Conservation (phyloP, 1,139 yeast genomes). For the Magnusiomyces magnusii region DNA sequence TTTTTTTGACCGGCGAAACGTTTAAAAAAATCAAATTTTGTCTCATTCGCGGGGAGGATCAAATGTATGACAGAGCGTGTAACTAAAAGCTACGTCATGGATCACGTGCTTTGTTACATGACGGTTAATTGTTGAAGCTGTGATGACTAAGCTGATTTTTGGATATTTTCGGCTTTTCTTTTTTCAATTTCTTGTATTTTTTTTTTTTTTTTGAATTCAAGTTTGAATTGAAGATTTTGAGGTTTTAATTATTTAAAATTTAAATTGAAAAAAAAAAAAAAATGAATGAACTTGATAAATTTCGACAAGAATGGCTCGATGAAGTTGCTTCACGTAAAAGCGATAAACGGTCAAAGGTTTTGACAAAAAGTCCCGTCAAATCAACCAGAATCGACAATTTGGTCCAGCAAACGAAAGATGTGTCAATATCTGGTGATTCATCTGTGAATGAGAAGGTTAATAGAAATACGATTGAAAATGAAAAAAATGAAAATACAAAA, state of each 20-base stretch:
- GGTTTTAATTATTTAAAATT: background rate
- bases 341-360: background rate
- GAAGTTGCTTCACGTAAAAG: conserved; percentile 2
- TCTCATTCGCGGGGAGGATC: too few relatives aligned
- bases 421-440: background rate
- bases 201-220: too few relatives aligned
- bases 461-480: background rate
- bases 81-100: too few relatives aligned
- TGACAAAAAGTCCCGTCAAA: background rate
- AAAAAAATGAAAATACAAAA: background rate
- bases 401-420: background rate
- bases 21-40: too few relatives aligned
- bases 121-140: too few relatives aligned
- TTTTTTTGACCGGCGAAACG: too few relatives aligned
- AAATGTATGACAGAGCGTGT: too few relatives aligned
- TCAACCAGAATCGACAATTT: background rate
- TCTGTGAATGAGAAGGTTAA: background rate
- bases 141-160: too few relatives aligned
- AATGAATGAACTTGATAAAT: conserved; percentile 1
- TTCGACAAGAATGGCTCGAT: background rate
- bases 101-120: too few relatives aligned
- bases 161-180: too few relatives aligned
- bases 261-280: background rate
- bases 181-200: too few relatives aligned
- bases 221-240: background rate